A percentile compares a stretch with the other conserved stretches of the same genome.
Evolutionary conservation across 129 eudicot species (phyloP).

Genomic region (Pulicaria dysenterica): DNA sequence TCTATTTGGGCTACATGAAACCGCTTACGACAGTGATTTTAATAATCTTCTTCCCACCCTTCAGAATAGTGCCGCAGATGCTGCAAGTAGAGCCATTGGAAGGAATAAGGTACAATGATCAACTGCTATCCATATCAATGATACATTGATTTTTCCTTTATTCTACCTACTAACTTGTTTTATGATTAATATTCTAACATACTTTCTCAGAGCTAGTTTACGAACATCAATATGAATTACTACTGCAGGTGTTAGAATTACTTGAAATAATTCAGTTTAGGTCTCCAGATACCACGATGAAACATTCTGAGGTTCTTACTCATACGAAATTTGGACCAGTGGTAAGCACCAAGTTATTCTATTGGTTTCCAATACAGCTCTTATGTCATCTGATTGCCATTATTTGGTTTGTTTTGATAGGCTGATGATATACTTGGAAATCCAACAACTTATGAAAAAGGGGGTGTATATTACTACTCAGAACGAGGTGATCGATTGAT

Average conservation of each 20-base stretch:
- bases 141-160: not conserved
- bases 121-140: not conserved
- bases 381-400: not conserved
- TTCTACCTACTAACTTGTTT: not conserved
- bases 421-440: slow-evolving; percentile 88
- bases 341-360: slow-evolving; percentile 47
- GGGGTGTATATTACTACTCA: slow-evolving; percentile 82
- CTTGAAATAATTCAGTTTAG: slow-evolving; percentile 89
- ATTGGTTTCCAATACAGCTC: not conserved
- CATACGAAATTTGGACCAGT: slow-evolving; percentile 60
- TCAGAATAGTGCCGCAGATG: slow-evolving; percentile 47
- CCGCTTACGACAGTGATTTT: slow-evolving; percentile 39
- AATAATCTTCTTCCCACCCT: slow-evolving; percentile 28
- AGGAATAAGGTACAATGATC: slow-evolving; percentile 69
- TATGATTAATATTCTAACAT: not conserved
- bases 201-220: too few relatives aligned
- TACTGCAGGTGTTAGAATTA: slow-evolving; percentile 68
- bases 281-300: slow-evolving; percentile 77
- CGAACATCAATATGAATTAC: slow-evolving; percentile 9
- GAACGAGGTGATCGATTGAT: slow-evolving; percentile 95
- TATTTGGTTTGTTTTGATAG: slow-evolving; percentile 37
- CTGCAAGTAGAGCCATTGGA: slow-evolving; percentile 42
- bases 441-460: slow-evolving; percentile 63
- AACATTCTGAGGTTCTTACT: slow-evolving; percentile 69
- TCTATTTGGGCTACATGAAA: slow-evolving; percentile 53